phyloP scores from a whole-genome alignment of 2,329 filamentous ascomycete genomes.

The Dendrostoma leiphaemia region DNA sequence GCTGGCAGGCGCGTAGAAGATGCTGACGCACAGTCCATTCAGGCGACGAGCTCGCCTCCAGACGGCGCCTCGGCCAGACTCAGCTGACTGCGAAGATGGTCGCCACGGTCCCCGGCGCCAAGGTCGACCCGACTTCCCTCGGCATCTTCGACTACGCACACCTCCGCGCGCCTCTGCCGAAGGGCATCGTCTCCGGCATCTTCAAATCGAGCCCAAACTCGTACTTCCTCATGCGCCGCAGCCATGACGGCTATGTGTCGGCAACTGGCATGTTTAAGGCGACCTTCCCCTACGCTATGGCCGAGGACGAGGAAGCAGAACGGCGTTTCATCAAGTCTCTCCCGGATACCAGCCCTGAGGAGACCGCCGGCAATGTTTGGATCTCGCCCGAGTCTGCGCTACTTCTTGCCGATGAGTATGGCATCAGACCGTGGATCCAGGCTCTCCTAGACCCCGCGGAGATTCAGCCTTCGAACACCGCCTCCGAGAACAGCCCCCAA shows the following conservation, averaged over 20 bases:
- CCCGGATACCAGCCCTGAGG: conserved; percentile 77
- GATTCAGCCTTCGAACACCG: conserved; percentile 59
- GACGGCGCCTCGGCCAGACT: conserved; percentile 89
- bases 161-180: conserved; percentile 85
- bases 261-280: conserved; percentile 93
- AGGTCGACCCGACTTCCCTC: conserved; percentile 69
- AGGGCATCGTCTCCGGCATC: conserved; percentile 88
- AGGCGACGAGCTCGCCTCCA: conserved; percentile 75
- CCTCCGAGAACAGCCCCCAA: conserved; percentile 54
- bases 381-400: conserved; percentile 82
- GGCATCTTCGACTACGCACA: conserved; percentile 96
- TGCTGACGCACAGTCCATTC: conserved; percentile 18
- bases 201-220: conserved; percentile 87
- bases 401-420: conserved; percentile 80
- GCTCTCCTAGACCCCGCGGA: conserved; percentile 89
- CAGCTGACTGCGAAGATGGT: conserved; percentile 81
- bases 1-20: background rate
- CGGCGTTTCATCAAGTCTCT: conserved; percentile 83
- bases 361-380: conserved; percentile 97
- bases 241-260: conserved; percentile 79
- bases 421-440: conserved; percentile 80
- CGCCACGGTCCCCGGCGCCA: conserved; percentile 66
- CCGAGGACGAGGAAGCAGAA: conserved; percentile 71
- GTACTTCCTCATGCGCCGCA: conserved; percentile 95
- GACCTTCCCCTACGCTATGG: conserved; percentile 75